These are phyloP conservation scores for Beauveria scarabaeidicola DNA, from an alignment of 2,329 filamentous ascomycete genomes.

Conservation along the genomic window DNA sequence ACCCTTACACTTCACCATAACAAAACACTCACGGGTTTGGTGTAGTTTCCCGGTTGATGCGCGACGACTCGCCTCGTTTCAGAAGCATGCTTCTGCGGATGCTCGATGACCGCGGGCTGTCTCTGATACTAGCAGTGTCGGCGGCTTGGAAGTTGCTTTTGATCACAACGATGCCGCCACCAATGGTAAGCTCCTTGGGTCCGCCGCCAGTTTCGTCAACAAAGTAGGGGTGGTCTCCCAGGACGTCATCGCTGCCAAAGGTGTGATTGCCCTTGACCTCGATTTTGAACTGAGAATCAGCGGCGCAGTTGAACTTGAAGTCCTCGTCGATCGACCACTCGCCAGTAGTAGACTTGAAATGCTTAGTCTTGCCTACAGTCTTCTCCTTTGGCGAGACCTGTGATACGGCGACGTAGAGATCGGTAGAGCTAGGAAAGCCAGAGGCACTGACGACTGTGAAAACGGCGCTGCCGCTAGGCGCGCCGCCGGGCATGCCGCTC, in stretches of 20 bases:
- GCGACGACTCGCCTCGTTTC: slow-evolving; percentile 36
- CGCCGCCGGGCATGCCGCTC: slow-evolving; percentile 50
- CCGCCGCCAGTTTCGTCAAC: slow-evolving; percentile 70
- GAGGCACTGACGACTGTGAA: slow-evolving; percentile 73
- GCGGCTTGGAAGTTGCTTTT: slow-evolving; percentile 61
- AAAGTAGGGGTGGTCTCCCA: slow-evolving; percentile 84
- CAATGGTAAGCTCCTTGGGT: slow-evolving; percentile 68
- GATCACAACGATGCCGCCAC: slow-evolving; percentile 61
- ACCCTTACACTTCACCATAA: not conserved
- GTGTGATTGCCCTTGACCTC: slow-evolving; percentile 77
- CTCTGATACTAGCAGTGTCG: slow-evolving; percentile 33
- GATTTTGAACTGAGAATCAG: slow-evolving; percentile 80
- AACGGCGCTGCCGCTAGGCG: slow-evolving; percentile 65
- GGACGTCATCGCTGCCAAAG: slow-evolving; percentile 72
- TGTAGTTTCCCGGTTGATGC: slow-evolving; percentile 34
- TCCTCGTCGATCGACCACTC: slow-evolving; percentile 65
- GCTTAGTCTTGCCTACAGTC: slow-evolving; percentile 84
- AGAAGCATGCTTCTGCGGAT: slow-evolving; percentile 47
- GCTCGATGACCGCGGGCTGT: slow-evolving; percentile 37
- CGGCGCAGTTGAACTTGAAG: slow-evolving; percentile 68
- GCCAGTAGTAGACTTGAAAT: slow-evolving; percentile 65
- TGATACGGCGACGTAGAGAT: slow-evolving; percentile 69
- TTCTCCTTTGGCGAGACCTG: slow-evolving; percentile 63
- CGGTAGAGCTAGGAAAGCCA: slow-evolving; percentile 66
- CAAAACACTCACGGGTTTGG: slow-evolving; percentile 24